Evolutionary conservation across 1,284 basidiomycete species (phyloP).

Genomic region (Heterobasidion irregulare): DNA sequence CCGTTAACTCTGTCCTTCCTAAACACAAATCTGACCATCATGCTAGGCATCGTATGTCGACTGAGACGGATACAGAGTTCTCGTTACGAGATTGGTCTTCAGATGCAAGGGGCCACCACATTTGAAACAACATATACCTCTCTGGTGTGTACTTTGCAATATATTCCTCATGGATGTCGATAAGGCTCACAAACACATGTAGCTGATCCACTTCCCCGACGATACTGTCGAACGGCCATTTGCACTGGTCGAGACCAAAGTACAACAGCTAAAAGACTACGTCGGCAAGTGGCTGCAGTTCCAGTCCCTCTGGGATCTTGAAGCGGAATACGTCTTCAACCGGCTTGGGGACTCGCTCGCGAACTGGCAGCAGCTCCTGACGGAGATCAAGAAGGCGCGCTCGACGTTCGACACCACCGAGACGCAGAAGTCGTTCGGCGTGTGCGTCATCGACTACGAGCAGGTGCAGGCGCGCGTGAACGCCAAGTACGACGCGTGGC

Average conservation of each 20-base stretch:
- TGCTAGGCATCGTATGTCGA: constrained; percentile 77
- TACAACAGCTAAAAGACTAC: constrained; percentile 82
- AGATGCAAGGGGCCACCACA: constrained; percentile 61
- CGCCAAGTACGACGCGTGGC: constrained; percentile 98
- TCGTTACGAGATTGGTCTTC: constrained; percentile 91
- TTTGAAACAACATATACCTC: constrained; percentile 78
- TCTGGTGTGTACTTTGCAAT: constrained; percentile 42
- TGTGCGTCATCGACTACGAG: constrained; percentile 94
- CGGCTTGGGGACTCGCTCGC: constrained; percentile 89
- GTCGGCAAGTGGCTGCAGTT: constrained; percentile 98
- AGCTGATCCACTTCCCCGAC: constrained; percentile 76
- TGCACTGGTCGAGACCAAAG: constrained; percentile 80
- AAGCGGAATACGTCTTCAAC: constrained; percentile 93
- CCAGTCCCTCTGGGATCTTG: constrained; percentile 98
- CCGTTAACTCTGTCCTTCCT: background rate
- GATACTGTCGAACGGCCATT: constrained; percentile 80
- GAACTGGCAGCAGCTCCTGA: constrained; percentile 91
- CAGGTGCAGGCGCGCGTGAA: constrained; percentile 97
- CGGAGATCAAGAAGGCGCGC: constrained; percentile 93
- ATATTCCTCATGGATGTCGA: background rate
- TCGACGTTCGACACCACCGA: constrained; percentile 97
- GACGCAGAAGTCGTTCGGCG: constrained; percentile 85
- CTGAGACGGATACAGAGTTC: constrained; percentile 87
- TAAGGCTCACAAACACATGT: background rate
- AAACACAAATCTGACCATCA: background rate